A percentile compares a stretch with the other conserved stretches of the same genome.
Conservation (phyloP, 306 rosid genomes). For the Ochetophila trinervis region DNA sequence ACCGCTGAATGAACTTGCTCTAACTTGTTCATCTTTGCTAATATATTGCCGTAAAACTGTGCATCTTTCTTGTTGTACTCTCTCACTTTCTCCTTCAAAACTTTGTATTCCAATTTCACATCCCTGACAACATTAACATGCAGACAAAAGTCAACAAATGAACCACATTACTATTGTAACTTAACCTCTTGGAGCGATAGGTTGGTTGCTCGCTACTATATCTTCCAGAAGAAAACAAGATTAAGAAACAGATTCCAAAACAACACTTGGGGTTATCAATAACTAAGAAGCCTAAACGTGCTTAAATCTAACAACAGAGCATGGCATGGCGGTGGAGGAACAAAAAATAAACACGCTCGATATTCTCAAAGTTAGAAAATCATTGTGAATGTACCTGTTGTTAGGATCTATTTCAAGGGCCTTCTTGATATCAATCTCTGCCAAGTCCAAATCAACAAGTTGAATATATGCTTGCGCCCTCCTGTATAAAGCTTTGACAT, state of each 20-base stretch:
- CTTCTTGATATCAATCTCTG: constrained; percentile 44
- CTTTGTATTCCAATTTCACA: constrained; percentile 31
- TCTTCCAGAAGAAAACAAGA: too few species aligned
- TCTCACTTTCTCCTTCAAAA: constrained; percentile 32
- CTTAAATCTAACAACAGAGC: background rate
- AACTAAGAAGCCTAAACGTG: too few species aligned
- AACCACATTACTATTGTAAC: background rate
- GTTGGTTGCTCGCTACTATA: too few species aligned
- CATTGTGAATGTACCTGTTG: constrained; percentile 22
- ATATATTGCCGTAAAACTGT: constrained; percentile 38
- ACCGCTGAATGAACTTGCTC: constrained; percentile 33
- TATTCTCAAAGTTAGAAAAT: background rate
- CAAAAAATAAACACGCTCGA: background rate
- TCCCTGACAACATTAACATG: constrained; percentile 15
- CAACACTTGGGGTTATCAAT: too few species aligned
- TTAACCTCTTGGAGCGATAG: background rate
- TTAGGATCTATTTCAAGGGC: constrained; percentile 44
- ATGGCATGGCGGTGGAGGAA: background rate
- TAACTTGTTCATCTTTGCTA: constrained; percentile 45
- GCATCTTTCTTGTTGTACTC: constrained; percentile 50
- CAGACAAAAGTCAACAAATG: background rate
- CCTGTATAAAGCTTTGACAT: constrained; percentile 44
- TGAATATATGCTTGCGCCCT: constrained; percentile 47
- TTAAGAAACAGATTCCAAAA: too few species aligned
- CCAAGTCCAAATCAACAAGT: constrained; percentile 39